Base-by-base conservation (phyloP, 2,329 filamentous ascomycete genomes). In the Colletotrichum tabaci region DNA sequence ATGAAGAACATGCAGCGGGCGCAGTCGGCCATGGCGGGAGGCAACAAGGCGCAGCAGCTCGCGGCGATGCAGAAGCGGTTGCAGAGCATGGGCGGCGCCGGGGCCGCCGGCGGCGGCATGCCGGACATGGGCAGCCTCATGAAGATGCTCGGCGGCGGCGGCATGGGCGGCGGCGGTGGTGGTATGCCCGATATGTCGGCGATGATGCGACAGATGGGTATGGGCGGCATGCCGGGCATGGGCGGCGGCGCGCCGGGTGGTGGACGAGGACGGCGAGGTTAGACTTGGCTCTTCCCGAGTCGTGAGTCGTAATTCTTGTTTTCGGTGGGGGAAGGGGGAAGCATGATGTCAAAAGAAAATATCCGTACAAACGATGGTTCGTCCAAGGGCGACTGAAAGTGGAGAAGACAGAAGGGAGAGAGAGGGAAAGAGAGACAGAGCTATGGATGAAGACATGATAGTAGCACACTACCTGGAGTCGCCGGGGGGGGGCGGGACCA, bases 1-100 rank as follows among this genome's bases (percentile, higher is more conserved):
- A 97, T 98, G 93, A 96, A 96, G 85, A 97, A 98, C 80, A 97
- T 98, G 92, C 94, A 98, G 81, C 91, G 92, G 62, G 95, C 95
- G 0, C 95, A 98, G 82, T 93, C 93, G 66, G 94, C 94, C 74
- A 94, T 98, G 91, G 94, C 92, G 38, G 95, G 95, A 55, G 93
- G 92, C 40, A 98, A 98, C 84, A 96, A 96, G 82, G 90, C 94
- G 42, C 94, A 98, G 80, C 96, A 98, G 82, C 89, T 98, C 84
- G 95, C 95, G 0, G 96, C 96, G 2, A 97, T 98, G 95, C 96
- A 99, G 85, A 98, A 98, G 85, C 88, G 95, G 15, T 86, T 99
- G 84, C 93, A 95, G 80, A 94, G 93, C 76, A 97, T 98, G 94
- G 96, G 96, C 44, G 94, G 93, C 44, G 91, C 85, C 1, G 89